phyloP scores from a whole-genome alignment of 2,329 filamentous ascomycete species.

The Amauroascus niger region DNA sequence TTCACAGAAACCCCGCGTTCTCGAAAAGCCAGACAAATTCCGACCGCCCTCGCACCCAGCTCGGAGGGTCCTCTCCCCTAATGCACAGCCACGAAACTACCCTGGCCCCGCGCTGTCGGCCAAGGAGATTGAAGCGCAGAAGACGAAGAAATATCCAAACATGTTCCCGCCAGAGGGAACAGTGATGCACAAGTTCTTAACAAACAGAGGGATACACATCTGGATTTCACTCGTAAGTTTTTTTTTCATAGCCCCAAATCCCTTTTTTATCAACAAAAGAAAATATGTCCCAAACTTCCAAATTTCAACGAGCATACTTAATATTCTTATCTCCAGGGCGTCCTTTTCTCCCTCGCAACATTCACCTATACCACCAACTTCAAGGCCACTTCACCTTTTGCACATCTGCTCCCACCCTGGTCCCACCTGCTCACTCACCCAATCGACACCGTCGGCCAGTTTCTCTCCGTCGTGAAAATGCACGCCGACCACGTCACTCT shows the following conservation, averaged over 20 bases:
- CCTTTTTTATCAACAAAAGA: no score
- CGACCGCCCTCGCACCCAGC: slow-evolving; percentile 83
- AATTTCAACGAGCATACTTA: no score
- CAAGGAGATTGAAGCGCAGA: slow-evolving; percentile 57
- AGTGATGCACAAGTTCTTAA: slow-evolving; percentile 75
- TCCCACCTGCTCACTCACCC: slow-evolving; percentile 62
- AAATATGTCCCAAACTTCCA: no score
- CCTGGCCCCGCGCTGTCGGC: slow-evolving; percentile 58
- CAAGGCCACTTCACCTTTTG: slow-evolving; percentile 65
- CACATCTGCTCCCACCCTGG: slow-evolving; percentile 63
- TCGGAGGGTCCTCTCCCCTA: slow-evolving; percentile 49
- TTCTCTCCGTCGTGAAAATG: slow-evolving; percentile 63
- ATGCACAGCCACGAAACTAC: slow-evolving; percentile 54
- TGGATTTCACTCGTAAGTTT: slow-evolving; percentile 70
- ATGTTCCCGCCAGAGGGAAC: slow-evolving; percentile 78
- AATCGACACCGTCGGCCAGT: slow-evolving; percentile 53
- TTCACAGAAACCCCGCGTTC: slow-evolving; percentile 40
- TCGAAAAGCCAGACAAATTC: slow-evolving; percentile 83
- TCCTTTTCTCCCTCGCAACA: slow-evolving; percentile 58
- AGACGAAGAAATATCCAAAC: slow-evolving; percentile 67
- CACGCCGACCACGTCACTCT: slow-evolving; percentile 63
- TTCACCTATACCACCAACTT: slow-evolving; percentile 73
- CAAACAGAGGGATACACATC: slow-evolving; percentile 64
- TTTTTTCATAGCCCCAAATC: background rate
- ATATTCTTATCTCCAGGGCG: slow-evolving; percentile 50